These are phyloP conservation scores for Zopfia rhizophila DNA, from an alignment of 2,329 filamentous ascomycete species.

Conservation along the genomic window DNA sequence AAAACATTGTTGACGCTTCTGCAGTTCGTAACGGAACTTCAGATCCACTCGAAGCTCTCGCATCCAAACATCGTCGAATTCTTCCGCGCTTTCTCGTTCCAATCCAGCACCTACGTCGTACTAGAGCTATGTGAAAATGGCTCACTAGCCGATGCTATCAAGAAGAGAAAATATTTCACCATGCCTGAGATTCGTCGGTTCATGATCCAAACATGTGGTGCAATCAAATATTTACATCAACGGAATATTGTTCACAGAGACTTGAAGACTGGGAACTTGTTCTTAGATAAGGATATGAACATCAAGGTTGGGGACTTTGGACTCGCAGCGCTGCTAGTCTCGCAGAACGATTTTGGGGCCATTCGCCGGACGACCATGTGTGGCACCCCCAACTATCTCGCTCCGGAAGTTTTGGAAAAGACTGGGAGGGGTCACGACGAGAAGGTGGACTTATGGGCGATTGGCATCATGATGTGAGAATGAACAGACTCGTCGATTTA, in stretches of 20 bases:
- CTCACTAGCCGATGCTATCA: conserved; percentile 97
- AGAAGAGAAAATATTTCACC: conserved; percentile 87
- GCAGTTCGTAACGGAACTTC: conserved; percentile 82
- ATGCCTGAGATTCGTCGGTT: conserved; percentile 95
- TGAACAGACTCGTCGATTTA: background rate
- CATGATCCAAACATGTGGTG: conserved; percentile 92
- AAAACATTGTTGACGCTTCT: conserved; percentile 33
- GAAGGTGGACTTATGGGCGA: conserved; percentile 97
- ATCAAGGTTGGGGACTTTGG: conserved; percentile 98
- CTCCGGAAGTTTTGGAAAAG: conserved; percentile 94
- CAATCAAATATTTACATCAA: conserved; percentile 97
- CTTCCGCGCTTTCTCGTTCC: conserved; percentile 90
- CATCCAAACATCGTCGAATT: conserved; percentile 98
- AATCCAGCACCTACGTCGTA: conserved; percentile 90
- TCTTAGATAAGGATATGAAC: conserved; percentile 94
- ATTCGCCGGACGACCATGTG: conserved; percentile 88
- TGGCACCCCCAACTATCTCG: conserved; percentile 98
- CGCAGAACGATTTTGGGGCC: conserved; percentile 87
- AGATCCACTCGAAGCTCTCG: conserved; percentile 98
- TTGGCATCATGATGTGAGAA: conserved; percentile 92
- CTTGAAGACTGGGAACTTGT: conserved; percentile 98
- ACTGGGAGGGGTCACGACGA: conserved; percentile 95
- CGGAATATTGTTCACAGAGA: conserved; percentile 97
- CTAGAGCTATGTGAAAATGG: conserved; percentile 95
- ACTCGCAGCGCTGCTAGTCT: conserved; percentile 88